phyloP scores from a whole-genome alignment of 768 basidiomycete species.

The Stropharia rugosoannulata region DNA sequence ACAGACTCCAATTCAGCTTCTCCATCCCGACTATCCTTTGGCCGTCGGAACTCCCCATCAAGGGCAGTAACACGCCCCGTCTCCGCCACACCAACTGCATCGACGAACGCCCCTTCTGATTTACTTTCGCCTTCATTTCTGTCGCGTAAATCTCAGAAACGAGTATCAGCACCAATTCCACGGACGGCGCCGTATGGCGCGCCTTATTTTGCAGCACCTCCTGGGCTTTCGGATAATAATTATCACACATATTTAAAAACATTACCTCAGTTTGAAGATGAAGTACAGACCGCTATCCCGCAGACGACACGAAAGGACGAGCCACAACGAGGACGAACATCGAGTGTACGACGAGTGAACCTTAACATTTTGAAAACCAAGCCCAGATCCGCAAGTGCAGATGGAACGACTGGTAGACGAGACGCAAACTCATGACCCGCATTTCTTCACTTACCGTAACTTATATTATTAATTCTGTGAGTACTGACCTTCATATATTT shows the following conservation, averaged over 20 bases:
- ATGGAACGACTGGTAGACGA: slow-evolving; percentile 19
- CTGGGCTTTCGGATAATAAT: slow-evolving; percentile 23
- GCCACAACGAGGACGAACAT: slow-evolving; percentile 14
- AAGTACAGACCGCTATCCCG: slow-evolving; percentile 13
- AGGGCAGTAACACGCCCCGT: slow-evolving; percentile 13
- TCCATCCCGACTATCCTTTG: slow-evolving; percentile 22
- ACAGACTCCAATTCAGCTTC: slow-evolving; percentile 14
- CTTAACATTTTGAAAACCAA: slow-evolving; percentile 17
- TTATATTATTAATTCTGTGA: slow-evolving; percentile 18
- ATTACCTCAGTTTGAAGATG: slow-evolving; percentile 27
- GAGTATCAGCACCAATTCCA: slow-evolving; percentile 30
- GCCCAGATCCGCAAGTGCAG: slow-evolving; percentile 33
- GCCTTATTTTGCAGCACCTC: slow-evolving; percentile 44
- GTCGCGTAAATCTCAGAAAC: slow-evolving; percentile 28
- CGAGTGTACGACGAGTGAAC: slow-evolving; percentile 18
- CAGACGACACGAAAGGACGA: slow-evolving; percentile 11
- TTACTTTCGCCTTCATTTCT: slow-evolving; percentile 21
- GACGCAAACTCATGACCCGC: slow-evolving; percentile 8
- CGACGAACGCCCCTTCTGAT: slow-evolving; percentile 16
- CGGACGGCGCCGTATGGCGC: slow-evolving; percentile 44
- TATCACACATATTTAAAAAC: slow-evolving; percentile 22
- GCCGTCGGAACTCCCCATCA: slow-evolving; percentile 18
- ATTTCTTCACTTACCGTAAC: slow-evolving; percentile 4
- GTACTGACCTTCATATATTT: background rate
- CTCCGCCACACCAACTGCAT: slow-evolving; percentile 8